These are phyloP conservation scores for Mycosphaerella arachidis DNA, from an alignment of 2,329 filamentous ascomycete species.

Conservation along the genomic window DNA sequence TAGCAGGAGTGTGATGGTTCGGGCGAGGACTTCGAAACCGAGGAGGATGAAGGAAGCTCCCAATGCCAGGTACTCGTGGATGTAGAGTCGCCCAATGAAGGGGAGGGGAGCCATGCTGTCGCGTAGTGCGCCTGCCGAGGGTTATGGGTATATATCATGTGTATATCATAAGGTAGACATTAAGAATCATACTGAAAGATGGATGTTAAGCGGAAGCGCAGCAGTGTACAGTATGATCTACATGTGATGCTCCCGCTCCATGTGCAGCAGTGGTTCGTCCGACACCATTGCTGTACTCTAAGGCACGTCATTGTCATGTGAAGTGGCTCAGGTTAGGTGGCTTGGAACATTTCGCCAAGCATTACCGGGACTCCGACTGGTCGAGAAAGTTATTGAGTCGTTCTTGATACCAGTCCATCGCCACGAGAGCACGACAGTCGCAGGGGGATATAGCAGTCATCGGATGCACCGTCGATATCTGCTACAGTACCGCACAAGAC, in stretches of 20 bases:
- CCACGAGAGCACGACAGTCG: background rate
- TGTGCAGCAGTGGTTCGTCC: background rate
- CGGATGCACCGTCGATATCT: background rate
- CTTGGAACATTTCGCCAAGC: background rate
- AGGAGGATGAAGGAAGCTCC: constrained; percentile 79
- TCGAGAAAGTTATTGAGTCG: background rate
- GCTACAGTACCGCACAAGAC: background rate
- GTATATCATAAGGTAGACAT: background rate
- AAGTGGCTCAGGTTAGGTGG: background rate
- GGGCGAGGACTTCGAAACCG: constrained; percentile 73
- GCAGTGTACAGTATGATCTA: background rate
- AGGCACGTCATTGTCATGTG: constrained; percentile 13
- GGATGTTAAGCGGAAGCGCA: too few relatives aligned
- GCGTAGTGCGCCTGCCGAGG: background rate
- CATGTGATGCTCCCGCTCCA: background rate
- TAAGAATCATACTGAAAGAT: too few relatives aligned
- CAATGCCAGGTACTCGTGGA: constrained; percentile 79
- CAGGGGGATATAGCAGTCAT: background rate
- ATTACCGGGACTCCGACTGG: background rate
- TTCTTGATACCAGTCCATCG: background rate
- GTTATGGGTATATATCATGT: background rate
- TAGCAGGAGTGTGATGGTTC: constrained; percentile 80
- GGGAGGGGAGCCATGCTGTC: constrained; percentile 54
- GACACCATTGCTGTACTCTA: too few relatives aligned
- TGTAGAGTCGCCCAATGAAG: constrained; percentile 56